These are phyloP conservation scores for Cercospora nicotianae DNA, from an alignment of 2,329 filamentous ascomycete genomes.

Conservation along the genomic window DNA sequence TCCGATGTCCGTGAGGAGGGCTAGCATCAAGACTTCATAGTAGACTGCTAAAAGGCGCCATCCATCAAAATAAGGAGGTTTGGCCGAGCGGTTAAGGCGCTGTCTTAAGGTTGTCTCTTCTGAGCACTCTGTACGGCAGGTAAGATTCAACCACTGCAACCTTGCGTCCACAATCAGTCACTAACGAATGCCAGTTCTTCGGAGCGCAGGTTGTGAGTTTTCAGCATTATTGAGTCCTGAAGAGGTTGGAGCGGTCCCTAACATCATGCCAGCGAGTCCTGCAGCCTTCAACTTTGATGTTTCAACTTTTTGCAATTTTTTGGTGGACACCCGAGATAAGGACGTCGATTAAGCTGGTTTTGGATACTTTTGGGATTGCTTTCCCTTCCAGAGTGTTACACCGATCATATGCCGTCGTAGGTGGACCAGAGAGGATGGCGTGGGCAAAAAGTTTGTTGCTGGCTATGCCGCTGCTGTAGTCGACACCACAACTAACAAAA, in stretches of 20 bases:
- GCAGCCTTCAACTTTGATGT: not conserved
- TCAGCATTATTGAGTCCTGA: not conserved
- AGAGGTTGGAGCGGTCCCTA: not conserved
- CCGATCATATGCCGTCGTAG: not conserved
- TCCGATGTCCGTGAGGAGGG: too few species aligned
- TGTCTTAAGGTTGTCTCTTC: conserved; percentile 12
- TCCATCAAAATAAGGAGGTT: conserved; percentile 1
- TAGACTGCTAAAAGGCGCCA: too few species aligned
- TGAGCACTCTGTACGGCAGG: not conserved
- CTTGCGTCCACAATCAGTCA: too few species aligned
- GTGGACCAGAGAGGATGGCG: not conserved
- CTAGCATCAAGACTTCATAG: too few species aligned
- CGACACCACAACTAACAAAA: not conserved
- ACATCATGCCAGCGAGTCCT: not conserved
- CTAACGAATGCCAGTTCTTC: too few species aligned
- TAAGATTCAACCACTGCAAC: not conserved
- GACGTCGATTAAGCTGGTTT: not conserved
- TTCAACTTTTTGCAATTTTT: not conserved
- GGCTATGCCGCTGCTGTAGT: not conserved
- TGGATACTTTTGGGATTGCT: not conserved
- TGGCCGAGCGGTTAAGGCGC: conserved; percentile 17
- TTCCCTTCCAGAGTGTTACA: not conserved
- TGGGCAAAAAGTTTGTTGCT: not conserved
- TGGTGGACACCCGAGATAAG: not conserved
- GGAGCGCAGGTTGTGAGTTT: not conserved